Base-by-base conservation (phyloP, 148 eudicot species). In the Agrostemma githago region DNA sequence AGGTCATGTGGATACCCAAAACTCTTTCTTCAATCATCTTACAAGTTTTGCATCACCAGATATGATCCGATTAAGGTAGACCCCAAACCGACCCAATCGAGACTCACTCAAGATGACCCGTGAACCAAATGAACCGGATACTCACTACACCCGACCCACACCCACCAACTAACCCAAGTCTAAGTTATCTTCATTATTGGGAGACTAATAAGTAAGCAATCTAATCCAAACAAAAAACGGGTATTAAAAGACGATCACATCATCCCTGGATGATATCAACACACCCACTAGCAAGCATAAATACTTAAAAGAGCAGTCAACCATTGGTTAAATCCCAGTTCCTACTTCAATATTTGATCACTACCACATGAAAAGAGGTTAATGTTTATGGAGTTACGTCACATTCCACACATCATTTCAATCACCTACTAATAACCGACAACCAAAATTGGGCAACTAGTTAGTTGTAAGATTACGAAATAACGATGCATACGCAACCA, bases 371-470 rank as follows among this genome's bases (percentile, higher is more conserved):
- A 26, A 26, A 26, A 26, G 34, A 26, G 34, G 34, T 26, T 26
- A 26, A 16, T 6, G 2, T 48, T 20, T 15, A 19, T 66, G 8
- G 64, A 8, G 5, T 51, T 68, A 56, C 26, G 7, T 44, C 48
- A 75, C 37, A 38, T 5, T 6, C 41, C 40, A 72, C 58, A 58
- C 67, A 72, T 74, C 57, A 60, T 19, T 12, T 53, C 39, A 79
- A 38, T 2, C 14, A 38, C 15, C 21, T 65, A 70, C 62, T 51
- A 71, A 71, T 64, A 72, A 80, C 79, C 59, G 16, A 20, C 72
- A 20, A 68, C 20, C 17, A 67, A 67, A 38, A 19, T 67, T 43
- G 44, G 8, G 19, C 39, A 69, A 40, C 3, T 9, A 70, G 58
- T 1, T 70, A 53, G 72, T 11, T 5, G 42, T 53, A 11, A 5